Conservation (phyloP, 345 rosid genomes). For the Eucalyptus coolabah region DNA sequence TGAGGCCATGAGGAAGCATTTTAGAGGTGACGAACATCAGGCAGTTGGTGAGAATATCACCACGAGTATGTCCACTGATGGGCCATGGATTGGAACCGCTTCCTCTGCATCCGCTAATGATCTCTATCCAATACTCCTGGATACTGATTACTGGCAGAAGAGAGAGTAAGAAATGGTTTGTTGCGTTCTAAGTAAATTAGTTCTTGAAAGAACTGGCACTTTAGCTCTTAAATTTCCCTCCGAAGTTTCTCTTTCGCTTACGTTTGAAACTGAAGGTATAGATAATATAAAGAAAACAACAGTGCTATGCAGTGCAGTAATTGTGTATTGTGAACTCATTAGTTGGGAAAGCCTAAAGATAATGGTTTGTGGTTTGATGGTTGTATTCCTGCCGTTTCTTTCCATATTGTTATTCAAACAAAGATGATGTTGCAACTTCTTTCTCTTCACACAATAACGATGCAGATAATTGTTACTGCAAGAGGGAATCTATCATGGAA, state of each 20-base stretch:
- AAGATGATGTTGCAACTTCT: not conserved
- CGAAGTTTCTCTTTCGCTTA: not conserved
- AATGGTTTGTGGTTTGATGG: not conserved
- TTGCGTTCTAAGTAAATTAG: not conserved
- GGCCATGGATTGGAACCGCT: slow-evolving; percentile 2
- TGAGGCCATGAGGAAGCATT: not conserved
- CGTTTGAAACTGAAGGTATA: not conserved
- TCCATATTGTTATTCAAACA: not conserved
- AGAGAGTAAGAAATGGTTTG: not conserved
- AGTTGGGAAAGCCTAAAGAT: not conserved
- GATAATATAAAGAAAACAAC: not conserved
- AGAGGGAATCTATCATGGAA: not conserved
- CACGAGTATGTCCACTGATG: not conserved
- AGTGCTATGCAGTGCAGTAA: not conserved
- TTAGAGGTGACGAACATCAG: not conserved
- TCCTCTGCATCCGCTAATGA: slow-evolving; percentile 14
- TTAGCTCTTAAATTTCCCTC: not conserved
- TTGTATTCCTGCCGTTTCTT: not conserved
- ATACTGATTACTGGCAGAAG: not conserved
- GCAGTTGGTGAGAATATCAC: not conserved
- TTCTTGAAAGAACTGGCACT: not conserved
- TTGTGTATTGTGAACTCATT: not conserved
- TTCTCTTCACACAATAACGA: not conserved
- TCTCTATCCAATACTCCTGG: slow-evolving; percentile 1
- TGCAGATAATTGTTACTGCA: not conserved